Conservation (phyloP, 805 yeast species). For the Wickerhamiella azyma region DNA sequence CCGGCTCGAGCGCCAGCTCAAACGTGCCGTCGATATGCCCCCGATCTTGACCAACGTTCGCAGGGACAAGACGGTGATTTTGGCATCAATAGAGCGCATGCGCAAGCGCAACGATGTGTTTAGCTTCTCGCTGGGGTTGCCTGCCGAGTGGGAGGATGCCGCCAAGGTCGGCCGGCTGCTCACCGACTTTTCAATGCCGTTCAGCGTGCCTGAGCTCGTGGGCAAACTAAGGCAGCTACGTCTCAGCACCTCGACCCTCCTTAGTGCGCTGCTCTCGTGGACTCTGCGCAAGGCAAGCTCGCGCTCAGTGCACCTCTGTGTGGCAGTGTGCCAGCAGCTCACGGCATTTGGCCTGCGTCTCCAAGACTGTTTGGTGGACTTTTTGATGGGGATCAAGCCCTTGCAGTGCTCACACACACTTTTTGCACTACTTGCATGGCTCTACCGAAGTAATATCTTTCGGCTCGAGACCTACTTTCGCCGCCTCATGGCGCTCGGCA, state of each 20-base stretch:
- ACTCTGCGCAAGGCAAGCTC: constrained; percentile 10
- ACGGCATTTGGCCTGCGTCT: constrained; percentile 10
- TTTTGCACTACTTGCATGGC: constrained; percentile 38
- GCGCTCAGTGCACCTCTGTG: constrained; percentile 12
- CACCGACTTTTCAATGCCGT: constrained; percentile 22
- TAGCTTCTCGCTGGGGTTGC: not conserved
- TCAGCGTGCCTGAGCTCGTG: constrained; percentile 14
- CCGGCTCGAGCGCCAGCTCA: constrained; percentile 2
- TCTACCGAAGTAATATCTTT: constrained; percentile 36
- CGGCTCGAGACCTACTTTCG: constrained; percentile 57
- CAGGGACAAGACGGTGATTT: not conserved
- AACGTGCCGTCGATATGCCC: not conserved
- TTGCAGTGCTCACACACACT: constrained; percentile 13
- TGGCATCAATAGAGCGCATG: constrained; percentile 3
- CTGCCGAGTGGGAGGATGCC: constrained; percentile 12
- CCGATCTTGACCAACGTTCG: constrained; percentile 2
- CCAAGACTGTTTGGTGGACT: constrained; percentile 15
- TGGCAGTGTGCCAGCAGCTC: constrained; percentile 13
- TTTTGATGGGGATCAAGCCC: constrained; percentile 13
- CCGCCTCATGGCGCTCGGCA: constrained; percentile 72
- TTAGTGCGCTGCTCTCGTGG: constrained; percentile 13
- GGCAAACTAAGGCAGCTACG: constrained; percentile 7
- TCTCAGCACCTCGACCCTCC: constrained; percentile 3
- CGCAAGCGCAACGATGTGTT: constrained; percentile 15
- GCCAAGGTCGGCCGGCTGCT: constrained; percentile 15